A percentile compares a stretch with the other conserved stretches of the same genome.
These are phyloP conservation scores for Saccharomycopsis olivae DNA, from an alignment of 805 yeast species.

Conservation along the genomic window DNA sequence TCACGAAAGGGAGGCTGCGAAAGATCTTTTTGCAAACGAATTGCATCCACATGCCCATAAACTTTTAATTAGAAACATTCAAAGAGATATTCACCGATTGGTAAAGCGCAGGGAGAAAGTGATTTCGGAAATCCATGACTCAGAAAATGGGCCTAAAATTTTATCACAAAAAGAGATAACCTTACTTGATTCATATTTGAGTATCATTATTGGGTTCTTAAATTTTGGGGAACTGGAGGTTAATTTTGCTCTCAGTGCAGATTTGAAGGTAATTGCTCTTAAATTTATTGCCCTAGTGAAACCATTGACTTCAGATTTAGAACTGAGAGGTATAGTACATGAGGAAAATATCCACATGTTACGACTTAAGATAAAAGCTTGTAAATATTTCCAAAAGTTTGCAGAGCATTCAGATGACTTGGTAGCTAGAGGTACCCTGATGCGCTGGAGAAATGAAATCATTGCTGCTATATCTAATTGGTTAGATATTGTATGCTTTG, in stretches of 20 bases:
- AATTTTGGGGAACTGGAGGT: slow-evolving; percentile 8
- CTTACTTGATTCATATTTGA: slow-evolving; percentile 11
- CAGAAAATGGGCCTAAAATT: neutral
- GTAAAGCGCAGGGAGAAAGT: slow-evolving; percentile 21
- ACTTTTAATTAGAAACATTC: slow-evolving; percentile 6
- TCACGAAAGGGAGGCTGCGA: slow-evolving; percentile 51
- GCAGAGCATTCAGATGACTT: slow-evolving; percentile 6
- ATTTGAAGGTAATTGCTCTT: slow-evolving; percentile 8
- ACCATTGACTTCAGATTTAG: neutral
- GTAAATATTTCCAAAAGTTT: slow-evolving; percentile 13
- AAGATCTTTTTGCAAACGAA: slow-evolving; percentile 60
- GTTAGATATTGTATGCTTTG: slow-evolving; percentile 14
- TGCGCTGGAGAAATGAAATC: slow-evolving; percentile 10
- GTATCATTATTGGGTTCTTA: slow-evolving; percentile 13
- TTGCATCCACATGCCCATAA: slow-evolving; percentile 35
- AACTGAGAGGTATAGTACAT: neutral
- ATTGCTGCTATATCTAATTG: slow-evolving; percentile 4
- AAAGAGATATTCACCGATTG: slow-evolving; percentile 28
- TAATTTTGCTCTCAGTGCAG: slow-evolving; percentile 8
- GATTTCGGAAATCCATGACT: neutral
- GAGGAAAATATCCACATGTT: neutral
- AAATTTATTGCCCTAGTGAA: slow-evolving; percentile 7
- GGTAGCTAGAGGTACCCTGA: slow-evolving; percentile 6
- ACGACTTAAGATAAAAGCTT: slow-evolving; percentile 11
- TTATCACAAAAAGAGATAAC: slow-evolving; percentile 1